Evolutionary conservation across 805 yeast species (phyloP), one percentile per base, ranked within the genome.

Genomic region (Jamesozyma spencerorum): DNA sequence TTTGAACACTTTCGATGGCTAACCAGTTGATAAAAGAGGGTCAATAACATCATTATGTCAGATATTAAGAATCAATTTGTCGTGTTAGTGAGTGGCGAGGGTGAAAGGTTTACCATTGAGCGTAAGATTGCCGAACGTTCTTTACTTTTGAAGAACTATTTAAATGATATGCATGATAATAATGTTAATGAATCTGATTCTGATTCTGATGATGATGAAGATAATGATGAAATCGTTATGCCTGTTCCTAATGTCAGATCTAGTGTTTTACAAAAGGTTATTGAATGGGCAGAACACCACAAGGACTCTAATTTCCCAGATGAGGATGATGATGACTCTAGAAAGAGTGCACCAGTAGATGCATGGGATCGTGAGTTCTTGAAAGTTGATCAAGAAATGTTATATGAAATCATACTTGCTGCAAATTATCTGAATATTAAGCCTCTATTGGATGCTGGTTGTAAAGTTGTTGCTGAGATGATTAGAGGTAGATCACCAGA

Each of bases 281-380:
- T 90, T 40, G 95, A 90, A 59, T 90, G 96, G 94, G 87, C 96
- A 54, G 94, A 85, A 56, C 92, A 90, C 61, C 96, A 90, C 69
- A 83, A 81, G 61, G 87, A 85, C 58, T 74, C 83, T 8, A 70
- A 69, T 15, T 80, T 80, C 63, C 84, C 85, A 15, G 86, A 79
- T 47, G 88, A 81, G 40, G 85, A 77, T 43, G 95, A 85, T 47
- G 88, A 82, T 40, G 94, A 85, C 50, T 75, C 85, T 18, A 78
- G 83, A 60, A 85, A 84, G 58, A 73, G 90, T n/a, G 86, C 87
- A 2, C 96, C 95, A 3, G 86, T 90, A 38, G 90, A 83, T 46
- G 87, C 87, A 36, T 90, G 97, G 97, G 97, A 90, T 65, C 84
- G 85, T 62, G 85, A 84, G 62, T 90, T 88, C 62, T 73, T 90